Conservation (phyloP, 2,329 filamentous ascomycete species). For the Fusarium redolens region DNA sequence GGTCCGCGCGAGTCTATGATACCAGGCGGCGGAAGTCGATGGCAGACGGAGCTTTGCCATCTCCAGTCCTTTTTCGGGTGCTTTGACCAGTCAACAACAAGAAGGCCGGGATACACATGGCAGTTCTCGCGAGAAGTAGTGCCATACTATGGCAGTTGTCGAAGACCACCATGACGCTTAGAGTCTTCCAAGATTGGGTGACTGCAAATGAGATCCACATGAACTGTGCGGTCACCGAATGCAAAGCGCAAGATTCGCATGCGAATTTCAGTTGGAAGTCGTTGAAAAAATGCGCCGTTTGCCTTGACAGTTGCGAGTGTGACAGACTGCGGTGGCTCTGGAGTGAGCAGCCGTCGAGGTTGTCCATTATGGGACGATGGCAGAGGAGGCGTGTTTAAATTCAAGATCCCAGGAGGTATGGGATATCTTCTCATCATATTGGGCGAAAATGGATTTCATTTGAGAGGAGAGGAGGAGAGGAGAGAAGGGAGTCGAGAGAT, state of each 20-base stretch:
- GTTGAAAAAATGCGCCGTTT: not conserved
- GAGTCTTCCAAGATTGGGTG: accelerated
- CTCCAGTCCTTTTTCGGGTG: no score
- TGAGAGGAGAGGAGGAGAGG: not conserved
- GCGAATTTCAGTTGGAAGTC: not conserved
- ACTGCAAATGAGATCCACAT: not conserved
- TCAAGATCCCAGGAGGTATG: not conserved
- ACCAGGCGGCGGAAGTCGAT: constrained; percentile 27
- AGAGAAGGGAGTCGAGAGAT: no score
- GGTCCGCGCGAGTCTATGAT: not conserved
- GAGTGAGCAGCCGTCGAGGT: not conserved
- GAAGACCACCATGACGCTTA: not conserved
- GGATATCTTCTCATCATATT: not conserved
- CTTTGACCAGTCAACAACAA: no score
- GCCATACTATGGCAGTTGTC: not conserved
- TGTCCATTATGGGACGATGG: not conserved
- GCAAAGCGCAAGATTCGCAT: not conserved
- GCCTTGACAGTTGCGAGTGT: no score
- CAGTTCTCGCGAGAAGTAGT: not conserved
- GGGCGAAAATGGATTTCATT: accelerated
- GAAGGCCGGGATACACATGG: no score
- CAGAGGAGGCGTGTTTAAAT: not conserved
- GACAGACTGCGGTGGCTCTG: not conserved
- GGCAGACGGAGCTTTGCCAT: constrained; percentile 45
- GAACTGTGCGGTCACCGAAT: not conserved